Conservation (phyloP, 108 stramenopile genomes). For the Aurantiochytrium sp. region DNA sequence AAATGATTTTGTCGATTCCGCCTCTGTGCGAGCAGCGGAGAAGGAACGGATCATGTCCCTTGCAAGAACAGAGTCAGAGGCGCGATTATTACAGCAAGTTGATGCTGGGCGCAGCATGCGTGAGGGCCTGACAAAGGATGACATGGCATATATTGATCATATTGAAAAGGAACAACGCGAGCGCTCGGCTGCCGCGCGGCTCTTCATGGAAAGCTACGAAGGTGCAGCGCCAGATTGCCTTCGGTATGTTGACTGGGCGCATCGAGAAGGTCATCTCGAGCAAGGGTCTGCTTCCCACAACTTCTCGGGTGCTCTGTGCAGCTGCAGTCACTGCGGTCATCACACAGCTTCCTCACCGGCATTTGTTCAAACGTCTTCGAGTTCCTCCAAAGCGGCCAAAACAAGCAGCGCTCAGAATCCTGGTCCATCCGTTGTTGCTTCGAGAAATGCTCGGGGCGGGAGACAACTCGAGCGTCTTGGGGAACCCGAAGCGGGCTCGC, state of each 20-base stretch:
- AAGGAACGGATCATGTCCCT: neutral
- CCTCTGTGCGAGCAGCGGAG: neutral
- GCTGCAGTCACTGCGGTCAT: too few species aligned
- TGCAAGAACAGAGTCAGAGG: neutral
- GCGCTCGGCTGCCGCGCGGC: neutral
- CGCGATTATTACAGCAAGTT: neutral
- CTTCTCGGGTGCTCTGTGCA: too few species aligned
- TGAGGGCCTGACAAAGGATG: neutral
- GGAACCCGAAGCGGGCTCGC: too few species aligned
- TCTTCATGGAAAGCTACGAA: neutral
- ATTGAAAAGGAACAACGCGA: neutral
- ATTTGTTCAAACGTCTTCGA: too few species aligned
- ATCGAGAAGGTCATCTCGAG: neutral
- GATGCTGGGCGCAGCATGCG: neutral
- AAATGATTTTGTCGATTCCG: neutral
- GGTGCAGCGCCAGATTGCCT: neutral
- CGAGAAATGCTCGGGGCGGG: too few species aligned
- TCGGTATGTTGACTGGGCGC: neutral
- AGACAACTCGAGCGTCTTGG: too few species aligned
- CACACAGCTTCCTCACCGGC: too few species aligned
- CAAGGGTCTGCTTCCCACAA: too few species aligned
- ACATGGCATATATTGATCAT: neutral
- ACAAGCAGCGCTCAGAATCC: too few species aligned
- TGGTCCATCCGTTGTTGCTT: too few species aligned
- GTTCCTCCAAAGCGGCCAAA: too few species aligned